phyloP scores from a whole-genome alignment of 331 rosid genomes.

The Erythrophleum ivorense region DNA sequence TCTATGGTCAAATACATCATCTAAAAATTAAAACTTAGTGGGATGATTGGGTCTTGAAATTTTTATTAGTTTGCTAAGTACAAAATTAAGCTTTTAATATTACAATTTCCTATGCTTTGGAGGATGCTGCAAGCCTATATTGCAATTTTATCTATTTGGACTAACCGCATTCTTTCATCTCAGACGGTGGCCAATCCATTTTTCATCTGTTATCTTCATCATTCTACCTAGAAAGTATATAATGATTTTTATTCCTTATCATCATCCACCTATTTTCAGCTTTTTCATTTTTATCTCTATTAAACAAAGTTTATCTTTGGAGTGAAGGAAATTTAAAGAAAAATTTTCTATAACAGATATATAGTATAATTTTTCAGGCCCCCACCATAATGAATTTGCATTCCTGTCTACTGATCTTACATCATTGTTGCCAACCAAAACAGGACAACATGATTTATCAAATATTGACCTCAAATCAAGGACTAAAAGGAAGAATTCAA shows the following conservation, averaged over 20 bases:
- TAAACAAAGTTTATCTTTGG: conserved; percentile 4
- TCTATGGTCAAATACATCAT: not conserved
- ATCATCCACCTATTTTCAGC: conserved; percentile 29
- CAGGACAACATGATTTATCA: conserved; percentile 16
- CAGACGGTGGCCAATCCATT: not conserved
- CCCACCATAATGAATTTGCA: not conserved
- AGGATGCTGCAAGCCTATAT: not conserved
- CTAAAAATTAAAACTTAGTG: too few relatives aligned
- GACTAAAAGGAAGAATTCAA: conserved; percentile 27
- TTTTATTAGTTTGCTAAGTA: too few relatives aligned
- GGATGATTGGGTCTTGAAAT: too few relatives aligned
- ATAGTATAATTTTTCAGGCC: not conserved
- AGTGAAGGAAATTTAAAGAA: not conserved
- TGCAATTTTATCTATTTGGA: not conserved
- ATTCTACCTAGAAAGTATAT: not conserved
- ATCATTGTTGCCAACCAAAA: conserved; percentile 30
- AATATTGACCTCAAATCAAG: conserved; percentile 4
- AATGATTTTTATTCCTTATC: conserved; percentile 12
- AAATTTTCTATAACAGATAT: not conserved
- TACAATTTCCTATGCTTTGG: not conserved
- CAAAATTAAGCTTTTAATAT: not conserved
- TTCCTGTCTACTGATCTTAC: conserved; percentile 1
- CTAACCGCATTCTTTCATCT: not conserved
- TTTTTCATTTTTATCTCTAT: conserved; percentile 14
- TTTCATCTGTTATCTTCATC: not conserved